Conservation (phyloP, 129 eudicot species). For the Escallonia rubra region DNA sequence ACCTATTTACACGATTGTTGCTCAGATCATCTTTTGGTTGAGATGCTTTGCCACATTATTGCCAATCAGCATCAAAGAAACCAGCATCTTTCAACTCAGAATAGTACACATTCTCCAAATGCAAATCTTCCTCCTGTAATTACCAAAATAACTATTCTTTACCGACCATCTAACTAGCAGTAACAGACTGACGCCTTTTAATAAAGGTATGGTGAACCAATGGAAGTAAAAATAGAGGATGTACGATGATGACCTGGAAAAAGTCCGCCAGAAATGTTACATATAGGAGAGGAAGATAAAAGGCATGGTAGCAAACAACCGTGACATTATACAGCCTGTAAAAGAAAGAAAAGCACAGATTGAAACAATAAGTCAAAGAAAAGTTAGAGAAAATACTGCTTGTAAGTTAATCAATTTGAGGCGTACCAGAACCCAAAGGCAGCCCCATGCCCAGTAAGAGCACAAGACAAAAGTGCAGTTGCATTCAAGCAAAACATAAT, state of each 20-base stretch:
- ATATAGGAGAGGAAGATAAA: constrained; percentile 39
- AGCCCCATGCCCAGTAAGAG: constrained; percentile 28
- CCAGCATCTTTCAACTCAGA: constrained; percentile 61
- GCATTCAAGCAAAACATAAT: constrained; percentile 35
- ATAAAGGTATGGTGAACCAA: neutral
- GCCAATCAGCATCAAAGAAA: constrained; percentile 52
- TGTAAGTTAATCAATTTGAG: neutral
- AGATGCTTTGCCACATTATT: constrained; percentile 5
- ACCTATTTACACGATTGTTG: too few relatives aligned
- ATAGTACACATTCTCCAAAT: constrained; percentile 44
- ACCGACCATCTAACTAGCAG: too few relatives aligned
- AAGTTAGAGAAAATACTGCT: neutral
- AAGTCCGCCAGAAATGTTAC: constrained; percentile 43
- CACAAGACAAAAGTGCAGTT: constrained; percentile 28
- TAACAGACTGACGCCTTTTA: too few relatives aligned
- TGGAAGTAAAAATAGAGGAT: neutral
- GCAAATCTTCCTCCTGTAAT: constrained; percentile 41
- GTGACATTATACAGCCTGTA: constrained; percentile 31
- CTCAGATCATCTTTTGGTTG: too few relatives aligned
- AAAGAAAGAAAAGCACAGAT: neutral
- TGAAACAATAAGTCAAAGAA: neutral
- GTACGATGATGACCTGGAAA: constrained; percentile 31
- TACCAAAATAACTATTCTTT: neutral
- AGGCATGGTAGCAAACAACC: constrained; percentile 34
- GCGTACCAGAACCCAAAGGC: constrained; percentile 41